A percentile compares a stretch with the other conserved stretches of the same genome.
Evolutionary conservation across 2,329 filamentous ascomycete species (phyloP).

Genomic region (Botryotinia calthae): DNA sequence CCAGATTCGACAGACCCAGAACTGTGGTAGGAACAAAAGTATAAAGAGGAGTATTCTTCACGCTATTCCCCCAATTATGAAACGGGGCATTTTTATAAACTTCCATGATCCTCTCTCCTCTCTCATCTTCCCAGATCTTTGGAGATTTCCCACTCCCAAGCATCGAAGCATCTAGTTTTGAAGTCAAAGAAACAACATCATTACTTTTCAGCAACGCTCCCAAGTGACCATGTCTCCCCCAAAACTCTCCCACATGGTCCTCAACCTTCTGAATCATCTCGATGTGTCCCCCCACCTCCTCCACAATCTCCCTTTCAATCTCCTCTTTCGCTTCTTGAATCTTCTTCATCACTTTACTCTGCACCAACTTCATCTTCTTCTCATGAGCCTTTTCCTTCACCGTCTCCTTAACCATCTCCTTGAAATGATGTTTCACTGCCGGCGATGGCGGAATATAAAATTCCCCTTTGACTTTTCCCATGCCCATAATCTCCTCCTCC

Average conservation of each 20-base stretch:
- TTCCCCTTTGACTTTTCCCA: slow-evolving; percentile 24
- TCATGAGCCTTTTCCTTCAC: not conserved
- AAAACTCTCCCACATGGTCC: slow-evolving; percentile 17
- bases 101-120: slow-evolving; percentile 38
- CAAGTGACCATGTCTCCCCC: not conserved
- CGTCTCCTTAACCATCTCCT: slow-evolving; percentile 24
- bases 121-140: slow-evolving; percentile 39
- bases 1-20: slow-evolving; percentile 43
- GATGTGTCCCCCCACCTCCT: not conserved
- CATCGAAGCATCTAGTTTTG: not conserved
- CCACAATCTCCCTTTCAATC: not conserved
- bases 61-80: slow-evolving; percentile 44
- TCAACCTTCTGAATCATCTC: slow-evolving; percentile 23
- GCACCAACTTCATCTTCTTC: not conserved
- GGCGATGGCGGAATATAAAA: slow-evolving; percentile 39
- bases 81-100: slow-evolving; percentile 40
- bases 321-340: slow-evolving; percentile 15
- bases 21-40: slow-evolving; percentile 45
- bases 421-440: slow-evolving; percentile 39
- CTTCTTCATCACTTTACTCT: slow-evolving; percentile 20
- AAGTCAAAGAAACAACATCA: not conserved
- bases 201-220: not conserved
- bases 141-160: slow-evolving; percentile 21
- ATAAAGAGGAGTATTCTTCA: slow-evolving; percentile 42
- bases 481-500: slow-evolving; percentile 30